phyloP scores from a whole-genome alignment of 169 alveolate genomes.

The Theileria parva region DNA sequence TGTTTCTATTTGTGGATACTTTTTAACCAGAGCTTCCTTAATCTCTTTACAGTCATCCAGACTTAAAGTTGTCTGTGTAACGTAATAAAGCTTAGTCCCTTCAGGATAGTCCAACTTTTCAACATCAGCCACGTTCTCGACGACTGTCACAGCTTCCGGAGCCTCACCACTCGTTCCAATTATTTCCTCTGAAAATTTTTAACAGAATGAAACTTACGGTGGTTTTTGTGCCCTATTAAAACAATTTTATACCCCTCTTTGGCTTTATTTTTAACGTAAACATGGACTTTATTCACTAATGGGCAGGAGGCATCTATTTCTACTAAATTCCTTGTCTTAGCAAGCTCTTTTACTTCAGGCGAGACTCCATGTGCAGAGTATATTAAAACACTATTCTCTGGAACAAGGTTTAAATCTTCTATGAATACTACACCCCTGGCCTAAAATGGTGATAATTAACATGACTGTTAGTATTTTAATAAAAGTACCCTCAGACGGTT shows the following conservation, averaged over 20 bases:
- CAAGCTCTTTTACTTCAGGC: slow-evolving; percentile 75
- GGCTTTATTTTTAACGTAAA: slow-evolving; percentile 80
- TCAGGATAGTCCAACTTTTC: slow-evolving; percentile 56
- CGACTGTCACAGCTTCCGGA: slow-evolving; percentile 76
- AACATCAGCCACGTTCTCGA: slow-evolving; percentile 76
- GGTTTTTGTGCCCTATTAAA: slow-evolving; percentile 81
- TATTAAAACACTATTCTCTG: slow-evolving; percentile 70
- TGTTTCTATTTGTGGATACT: slow-evolving; percentile 75
- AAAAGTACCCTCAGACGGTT: slow-evolving; percentile 68
- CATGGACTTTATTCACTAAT: slow-evolving; percentile 83
- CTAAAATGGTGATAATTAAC: slow-evolving; percentile 18
- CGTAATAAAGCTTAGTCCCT: slow-evolving; percentile 71
- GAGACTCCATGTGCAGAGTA: slow-evolving; percentile 85
- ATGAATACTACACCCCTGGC: slow-evolving; percentile 80
- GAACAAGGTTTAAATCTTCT: slow-evolving; percentile 76
- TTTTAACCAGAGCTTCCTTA: slow-evolving; percentile 57
- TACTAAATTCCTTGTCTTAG: slow-evolving; percentile 63
- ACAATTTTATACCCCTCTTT: slow-evolving; percentile 79
- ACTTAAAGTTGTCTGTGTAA: slow-evolving; percentile 83
- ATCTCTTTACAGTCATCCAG: slow-evolving; percentile 79
- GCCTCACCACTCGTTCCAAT: slow-evolving; percentile 82
- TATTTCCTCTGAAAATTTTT: slow-evolving; percentile 68
- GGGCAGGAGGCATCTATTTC: slow-evolving; percentile 87
- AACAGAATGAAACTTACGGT: slow-evolving; percentile 39
- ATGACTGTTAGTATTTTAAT: not conserved